Evolutionary conservation across 192 early-diverging fungal genomes (phyloP).

Genomic region (Backusella macrospora): DNA sequence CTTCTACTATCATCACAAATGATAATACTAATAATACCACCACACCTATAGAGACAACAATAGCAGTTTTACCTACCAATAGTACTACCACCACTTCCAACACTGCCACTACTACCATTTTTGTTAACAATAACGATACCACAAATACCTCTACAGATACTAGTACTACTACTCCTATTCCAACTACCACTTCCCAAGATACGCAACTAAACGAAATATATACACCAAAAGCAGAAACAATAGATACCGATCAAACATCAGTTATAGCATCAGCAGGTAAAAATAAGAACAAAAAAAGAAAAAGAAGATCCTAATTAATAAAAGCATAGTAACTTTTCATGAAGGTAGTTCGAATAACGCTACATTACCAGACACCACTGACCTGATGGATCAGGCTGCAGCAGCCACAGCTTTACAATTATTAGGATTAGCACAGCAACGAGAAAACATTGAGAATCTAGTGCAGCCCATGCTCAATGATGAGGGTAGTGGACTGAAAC

Average conservation of each 20-base stretch:
- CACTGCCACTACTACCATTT: not conserved
- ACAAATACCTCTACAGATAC: not conserved
- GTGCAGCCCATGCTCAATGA: not conserved
- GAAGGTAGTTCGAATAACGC: not conserved
- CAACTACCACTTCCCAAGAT: conserved; percentile 17
- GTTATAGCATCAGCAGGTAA: conserved; percentile 6
- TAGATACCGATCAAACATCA: not conserved
- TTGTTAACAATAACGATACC: not conserved
- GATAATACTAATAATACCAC: not conserved
- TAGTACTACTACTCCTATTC: not conserved
- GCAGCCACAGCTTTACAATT: conserved; percentile 36
- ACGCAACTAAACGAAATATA: not conserved
- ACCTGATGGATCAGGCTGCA: conserved; percentile 32
- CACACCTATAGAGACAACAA: not conserved
- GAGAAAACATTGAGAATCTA: not conserved
- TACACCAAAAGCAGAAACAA: not conserved
- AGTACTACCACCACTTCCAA: not conserved
- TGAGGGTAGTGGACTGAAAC: conserved; percentile 13
- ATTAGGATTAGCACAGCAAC: conserved; percentile 19
- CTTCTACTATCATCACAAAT: not conserved
- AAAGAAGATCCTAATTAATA: not conserved
- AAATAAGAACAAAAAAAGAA: not conserved
- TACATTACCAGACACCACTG: not conserved
- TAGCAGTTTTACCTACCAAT: not conserved
- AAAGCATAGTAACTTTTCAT: conserved; percentile 9